Percentiles rank a stretch among this genome's conserved stretches.
Conservation (phyloP, 192 early-diverging fungal species). For the Entomortierella beljakovae region DNA sequence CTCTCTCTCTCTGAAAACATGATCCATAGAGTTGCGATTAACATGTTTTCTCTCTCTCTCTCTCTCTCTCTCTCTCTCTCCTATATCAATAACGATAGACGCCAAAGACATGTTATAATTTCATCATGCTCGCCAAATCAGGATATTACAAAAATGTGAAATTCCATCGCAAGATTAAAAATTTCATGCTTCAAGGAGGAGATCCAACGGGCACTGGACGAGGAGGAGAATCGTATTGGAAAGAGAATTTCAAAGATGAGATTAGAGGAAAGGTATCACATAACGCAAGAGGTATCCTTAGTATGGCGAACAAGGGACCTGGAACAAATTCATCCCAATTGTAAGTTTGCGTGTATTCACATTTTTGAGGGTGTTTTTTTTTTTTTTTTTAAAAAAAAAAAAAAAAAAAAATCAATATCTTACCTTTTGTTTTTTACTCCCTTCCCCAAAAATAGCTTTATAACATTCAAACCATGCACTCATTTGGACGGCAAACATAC, state of each 20-base stretch:
- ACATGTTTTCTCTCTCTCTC: not conserved
- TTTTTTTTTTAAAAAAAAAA: conserved; percentile 45
- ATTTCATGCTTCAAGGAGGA: conserved; percentile 99
- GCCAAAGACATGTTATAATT: conserved; percentile 93
- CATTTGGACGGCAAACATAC: conserved; percentile 90
- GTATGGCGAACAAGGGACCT: conserved; percentile 96
- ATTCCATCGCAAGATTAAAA: conserved; percentile 89
- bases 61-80: not conserved
- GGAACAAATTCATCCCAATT: conserved; percentile 91
- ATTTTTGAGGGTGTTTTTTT: not conserved
- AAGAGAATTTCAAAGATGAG: conserved; percentile 77
- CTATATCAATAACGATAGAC: conserved; percentile 51
- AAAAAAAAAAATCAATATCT: conserved; percentile 24
- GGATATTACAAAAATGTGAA: conserved; percentile 87
- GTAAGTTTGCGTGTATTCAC: conserved; percentile 48
- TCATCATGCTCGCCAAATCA: conserved; percentile 85
- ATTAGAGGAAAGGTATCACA: conserved; percentile 77
- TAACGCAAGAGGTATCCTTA: conserved; percentile 84
- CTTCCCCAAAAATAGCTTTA: conserved; percentile 58
- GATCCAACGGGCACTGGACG: conserved; percentile 95
- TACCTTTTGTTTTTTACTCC: not conserved
- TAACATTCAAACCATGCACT: conserved; percentile 72
- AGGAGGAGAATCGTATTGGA: conserved; percentile 85
- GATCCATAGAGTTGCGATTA: not conserved
- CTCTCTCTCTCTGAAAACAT: not conserved